Conservation (phyloP, 1,139 yeast genomes). For the Sugiyamaella sp. region DNA sequence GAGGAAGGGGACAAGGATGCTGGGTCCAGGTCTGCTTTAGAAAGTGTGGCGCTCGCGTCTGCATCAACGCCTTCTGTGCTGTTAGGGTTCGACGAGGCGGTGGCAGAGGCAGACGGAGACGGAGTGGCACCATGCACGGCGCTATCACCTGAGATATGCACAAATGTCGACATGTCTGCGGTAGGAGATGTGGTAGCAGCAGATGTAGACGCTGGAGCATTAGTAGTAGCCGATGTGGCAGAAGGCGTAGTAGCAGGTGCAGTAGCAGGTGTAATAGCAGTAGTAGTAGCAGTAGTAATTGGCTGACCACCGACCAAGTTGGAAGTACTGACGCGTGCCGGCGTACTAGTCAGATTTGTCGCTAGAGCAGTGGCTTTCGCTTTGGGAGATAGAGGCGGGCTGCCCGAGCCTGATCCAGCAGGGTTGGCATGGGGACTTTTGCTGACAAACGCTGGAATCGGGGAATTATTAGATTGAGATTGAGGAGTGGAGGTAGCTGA, state of each 20-base stretch:
- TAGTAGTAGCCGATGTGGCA: background rate
- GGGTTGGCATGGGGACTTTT: too few relatives aligned
- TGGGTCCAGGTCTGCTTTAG: background rate
- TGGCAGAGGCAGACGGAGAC: background rate
- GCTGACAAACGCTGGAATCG: too few relatives aligned
- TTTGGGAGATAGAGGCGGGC: too few relatives aligned
- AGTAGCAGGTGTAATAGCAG: background rate
- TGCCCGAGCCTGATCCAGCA: too few relatives aligned
- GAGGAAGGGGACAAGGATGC: conserved; percentile 2
- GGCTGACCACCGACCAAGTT: background rate
- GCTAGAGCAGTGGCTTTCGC: too few relatives aligned
- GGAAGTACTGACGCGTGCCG: too few relatives aligned
- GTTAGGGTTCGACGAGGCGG: conserved; percentile 14
- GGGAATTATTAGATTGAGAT: too few relatives aligned
- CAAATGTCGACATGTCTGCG: conserved; percentile 6
- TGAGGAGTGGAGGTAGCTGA: too few relatives aligned
- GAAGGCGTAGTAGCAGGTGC: background rate
- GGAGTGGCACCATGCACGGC: conserved; percentile 8
- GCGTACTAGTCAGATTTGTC: too few relatives aligned
- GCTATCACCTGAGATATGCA: conserved; percentile 12
- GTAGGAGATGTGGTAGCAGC: background rate
- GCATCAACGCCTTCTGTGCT: background rate
- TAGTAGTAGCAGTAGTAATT: background rate
- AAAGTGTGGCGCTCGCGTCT: background rate
- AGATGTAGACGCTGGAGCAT: background rate